Evolutionary conservation across 345 rosid genomes (phyloP), one percentile per base, ranked within the genome.

Genomic region (Viola odorata): DNA sequence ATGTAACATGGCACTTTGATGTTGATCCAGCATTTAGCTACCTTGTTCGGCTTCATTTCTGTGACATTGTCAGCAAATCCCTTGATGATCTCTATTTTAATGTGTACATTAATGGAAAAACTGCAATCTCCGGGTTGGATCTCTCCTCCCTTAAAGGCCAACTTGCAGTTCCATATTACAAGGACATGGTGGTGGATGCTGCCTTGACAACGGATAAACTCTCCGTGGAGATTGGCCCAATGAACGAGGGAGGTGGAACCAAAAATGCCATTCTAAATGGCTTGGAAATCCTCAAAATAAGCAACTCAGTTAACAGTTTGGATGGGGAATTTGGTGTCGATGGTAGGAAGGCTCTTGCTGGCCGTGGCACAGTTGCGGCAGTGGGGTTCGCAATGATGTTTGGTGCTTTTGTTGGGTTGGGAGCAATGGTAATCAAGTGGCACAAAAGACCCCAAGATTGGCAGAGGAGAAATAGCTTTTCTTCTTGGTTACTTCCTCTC

Each of bases 321-420:
- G 91, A 88, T 64, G 96, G 96, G 37, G 88, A 80, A 68, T 85
- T 88, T 58, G 91, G 91, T 11, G 84, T 73, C 39, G 86, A 84
- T 56, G 96, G 96, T 9, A 69, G 57, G 53, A 63, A 55, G 50
- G 61, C 41, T 10, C 15, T 73, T 23, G 70, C 75, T 45, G 71
- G 62, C 53, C 80, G 77, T 5, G 78, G 79, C 7, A 65, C 82
- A 6, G 87, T 88, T 42, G 91, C 86, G 57, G 84, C 82, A 0
- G 91, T 85, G 0, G 96, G 96, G n/a, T 85, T 88, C 40, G 91
- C 81, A 8, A 82, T 88, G 96, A 85, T 85, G 96, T 88, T 88
- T 53, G 96, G 96, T 23, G 96, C 96, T 5, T 84, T 88, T 63
- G 78, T 80, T 14, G 96, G 96, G 6, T 81, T 88, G 11, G 96